Evolutionary conservation across 2,329 filamentous ascomycete genomes (phyloP).

Genomic region (Diaporthe humulicola): DNA sequence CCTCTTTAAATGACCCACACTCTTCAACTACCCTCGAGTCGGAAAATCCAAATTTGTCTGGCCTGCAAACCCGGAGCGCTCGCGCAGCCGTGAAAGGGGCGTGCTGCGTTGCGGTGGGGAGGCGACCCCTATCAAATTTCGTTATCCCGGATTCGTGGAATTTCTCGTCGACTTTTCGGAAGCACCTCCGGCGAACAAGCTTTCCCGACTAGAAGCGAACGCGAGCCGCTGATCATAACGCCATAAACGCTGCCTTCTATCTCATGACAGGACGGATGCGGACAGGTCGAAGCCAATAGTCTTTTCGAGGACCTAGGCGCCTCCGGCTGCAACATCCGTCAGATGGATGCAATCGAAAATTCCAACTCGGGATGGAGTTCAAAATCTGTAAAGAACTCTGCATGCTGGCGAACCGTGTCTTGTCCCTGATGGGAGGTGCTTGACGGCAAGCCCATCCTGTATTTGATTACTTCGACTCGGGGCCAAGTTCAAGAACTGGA

Average conservation of each 20-base stretch:
- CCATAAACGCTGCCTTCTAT: not conserved
- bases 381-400: not conserved
- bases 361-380: not conserved
- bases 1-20: constrained; percentile 12
- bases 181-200: constrained; percentile 1
- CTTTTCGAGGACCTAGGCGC: not conserved
- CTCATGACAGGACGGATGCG: not conserved
- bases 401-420: not conserved
- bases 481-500: not conserved
- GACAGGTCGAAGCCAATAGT: not conserved
- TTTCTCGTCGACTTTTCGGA: constrained; percentile 8
- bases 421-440: not conserved
- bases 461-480: too few species aligned
- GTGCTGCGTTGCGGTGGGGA: constrained; percentile 14
- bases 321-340: not conserved
- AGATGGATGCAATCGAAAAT: not conserved
- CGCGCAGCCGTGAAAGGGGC: constrained; percentile 15
- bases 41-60: not conserved
- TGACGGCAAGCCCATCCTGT: too few species aligned
- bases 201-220: not conserved
- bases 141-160: constrained; percentile 32
- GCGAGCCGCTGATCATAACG: constrained; percentile 16
- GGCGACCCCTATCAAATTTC: constrained; percentile 29
- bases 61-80: not conserved
- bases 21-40: not conserved